A percentile compares a stretch with the other conserved stretches of the same genome.
phyloP scores from a whole-genome alignment of 2,329 filamentous ascomycete genomes.

The Verticillium isaacii region DNA sequence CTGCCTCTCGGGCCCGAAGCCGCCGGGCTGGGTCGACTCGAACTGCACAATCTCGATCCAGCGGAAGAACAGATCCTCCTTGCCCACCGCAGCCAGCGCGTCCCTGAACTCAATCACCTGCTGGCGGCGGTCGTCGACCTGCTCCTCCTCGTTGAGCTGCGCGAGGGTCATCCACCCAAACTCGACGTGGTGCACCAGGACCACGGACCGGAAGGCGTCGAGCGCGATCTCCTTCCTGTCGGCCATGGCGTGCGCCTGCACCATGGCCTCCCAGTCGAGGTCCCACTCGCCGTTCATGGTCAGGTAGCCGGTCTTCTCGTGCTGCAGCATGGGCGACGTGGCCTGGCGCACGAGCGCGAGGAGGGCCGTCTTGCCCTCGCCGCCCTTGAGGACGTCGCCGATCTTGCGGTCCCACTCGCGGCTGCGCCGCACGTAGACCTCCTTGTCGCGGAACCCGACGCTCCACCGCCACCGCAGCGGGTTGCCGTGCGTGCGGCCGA shows the following conservation, averaged over 20 bases:
- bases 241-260: slow-evolving; percentile 64
- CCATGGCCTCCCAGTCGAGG: slow-evolving; percentile 79
- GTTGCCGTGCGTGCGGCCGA: slow-evolving; percentile 51
- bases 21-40: slow-evolving; percentile 73
- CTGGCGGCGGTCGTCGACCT: slow-evolving; percentile 56
- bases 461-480: slow-evolving; percentile 69
- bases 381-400: slow-evolving; percentile 46
- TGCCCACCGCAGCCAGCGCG: slow-evolving; percentile 67
- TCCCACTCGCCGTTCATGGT: slow-evolving; percentile 85
- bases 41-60: slow-evolving; percentile 93
- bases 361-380: slow-evolving; percentile 51
- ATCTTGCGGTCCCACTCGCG: slow-evolving; percentile 64
- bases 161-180: slow-evolving; percentile 70
- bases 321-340: slow-evolving; percentile 60
- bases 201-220: slow-evolving; percentile 66
- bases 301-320: slow-evolving; percentile 80
- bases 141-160: slow-evolving; percentile 39
- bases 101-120: slow-evolving; percentile 81
- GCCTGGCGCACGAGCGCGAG: slow-evolving; percentile 61
- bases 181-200: slow-evolving; percentile 63
- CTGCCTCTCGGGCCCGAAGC: slow-evolving; percentile 73
- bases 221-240: slow-evolving; percentile 55
- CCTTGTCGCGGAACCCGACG: slow-evolving; percentile 71
- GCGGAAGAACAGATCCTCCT: slow-evolving; percentile 84
- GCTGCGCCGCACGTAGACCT: slow-evolving; percentile 77